Base-by-base conservation (phyloP, 768 basidiomycete genomes). In the Asterophora lycoperdoides region DNA sequence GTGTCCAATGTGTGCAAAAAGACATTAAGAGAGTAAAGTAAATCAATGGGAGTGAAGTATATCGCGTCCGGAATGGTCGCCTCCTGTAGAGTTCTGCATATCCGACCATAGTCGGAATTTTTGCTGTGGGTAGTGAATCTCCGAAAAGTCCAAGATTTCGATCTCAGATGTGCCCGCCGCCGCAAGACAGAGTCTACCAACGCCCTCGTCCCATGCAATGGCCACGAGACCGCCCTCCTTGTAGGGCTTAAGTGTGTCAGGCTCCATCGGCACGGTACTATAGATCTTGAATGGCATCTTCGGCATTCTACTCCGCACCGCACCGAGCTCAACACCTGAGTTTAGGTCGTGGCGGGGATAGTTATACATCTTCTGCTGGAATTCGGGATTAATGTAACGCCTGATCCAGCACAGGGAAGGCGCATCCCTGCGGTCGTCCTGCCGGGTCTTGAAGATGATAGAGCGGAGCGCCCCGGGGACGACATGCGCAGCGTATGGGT, bases 161-260 rank as follows among this genome's bases (percentile, higher is more conserved):
- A 84, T 66, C 11, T 62, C 51, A 3, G 64, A 46, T 23, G 72
- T 72, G 7, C 71, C 56, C 10, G 69, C 69, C 28, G 70, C 66
- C 38, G 76, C 75, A 6, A 84, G 64, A 55, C 78, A 77, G 11
- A 85, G 68, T 33, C 83, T 70, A 3, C 83, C 84, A 10, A 77
- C 79, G 18, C 72, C 68, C 60, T 86, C 84, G 52, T 87, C 84
- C 80, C 81, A 87, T 6, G 78, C 69, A 29, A 84, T 72, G 14
- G 78, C 70, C n/a, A 64, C 62, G 30, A 81, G 60, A 8, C 73
- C 76, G 3, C 45, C 55, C 29, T 41, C 57, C n/a, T 49, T 23
- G 44, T 56, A 60, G 10, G 51, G 38, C 13, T 37, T 38, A 49
- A 50, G 55, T 11, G 28, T 45, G 5, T 48, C 43, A 19, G 40